These are phyloP conservation scores for Fraxinus sp. DNA, from an alignment of 305 asterid species.

Conservation along the genomic window DNA sequence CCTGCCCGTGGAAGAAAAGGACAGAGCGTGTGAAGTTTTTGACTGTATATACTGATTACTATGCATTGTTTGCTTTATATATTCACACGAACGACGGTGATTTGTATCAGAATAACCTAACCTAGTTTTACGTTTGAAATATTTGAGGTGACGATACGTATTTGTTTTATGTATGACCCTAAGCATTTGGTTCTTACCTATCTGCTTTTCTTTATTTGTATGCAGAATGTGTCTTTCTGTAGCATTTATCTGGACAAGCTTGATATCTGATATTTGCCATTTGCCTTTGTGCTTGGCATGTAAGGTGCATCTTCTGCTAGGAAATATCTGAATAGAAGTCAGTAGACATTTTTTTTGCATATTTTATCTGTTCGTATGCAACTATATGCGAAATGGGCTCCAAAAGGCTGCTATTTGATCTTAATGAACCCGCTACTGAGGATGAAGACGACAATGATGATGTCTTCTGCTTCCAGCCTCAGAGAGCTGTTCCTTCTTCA, in stretches of 20 bases:
- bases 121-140: conserved; percentile 1
- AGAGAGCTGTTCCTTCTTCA: conserved; percentile 76
- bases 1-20: conserved; percentile 3
- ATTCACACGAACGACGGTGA: background rate
- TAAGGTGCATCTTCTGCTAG: conserved; percentile 45
- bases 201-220: conserved; percentile 27
- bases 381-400: conserved; percentile 80
- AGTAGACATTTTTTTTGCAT: conserved; percentile 43
- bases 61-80: background rate
- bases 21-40: background rate
- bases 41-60: background rate
- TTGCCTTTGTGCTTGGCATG: conserved; percentile 48
- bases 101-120: background rate
- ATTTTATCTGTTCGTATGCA: conserved; percentile 57
- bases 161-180: background rate
- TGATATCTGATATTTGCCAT: conserved; percentile 42
- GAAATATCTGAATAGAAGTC: conserved; percentile 38
- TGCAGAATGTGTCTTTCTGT: conserved; percentile 46
- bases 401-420: conserved; percentile 88
- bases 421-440: conserved; percentile 90
- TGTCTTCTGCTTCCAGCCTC: conserved; percentile 74
- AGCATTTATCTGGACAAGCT: conserved; percentile 31
- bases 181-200: conserved; percentile 29
- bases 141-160: background rate
- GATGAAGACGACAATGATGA: conserved; percentile 71